Evolutionary conservation across 1,139 yeast genomes (phyloP).

Genomic region (Fermentozyma sake): DNA sequence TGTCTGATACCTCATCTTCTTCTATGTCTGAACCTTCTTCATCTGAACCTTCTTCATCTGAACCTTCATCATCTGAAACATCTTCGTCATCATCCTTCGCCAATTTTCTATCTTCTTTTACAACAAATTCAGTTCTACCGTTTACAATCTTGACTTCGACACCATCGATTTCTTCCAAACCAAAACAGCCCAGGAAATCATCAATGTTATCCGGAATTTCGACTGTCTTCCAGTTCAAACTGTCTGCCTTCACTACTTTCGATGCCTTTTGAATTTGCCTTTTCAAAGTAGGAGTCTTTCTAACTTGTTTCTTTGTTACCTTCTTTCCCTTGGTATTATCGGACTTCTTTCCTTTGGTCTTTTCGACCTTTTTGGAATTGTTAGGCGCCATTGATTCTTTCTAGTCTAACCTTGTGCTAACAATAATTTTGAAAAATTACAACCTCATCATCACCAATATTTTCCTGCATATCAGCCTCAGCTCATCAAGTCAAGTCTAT

Average conservation of each 20-base stretch:
- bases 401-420: too few species aligned
- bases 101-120: slow-evolving; percentile 20
- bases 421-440: not conserved
- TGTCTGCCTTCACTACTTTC: slow-evolving; percentile 46
- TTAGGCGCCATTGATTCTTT: slow-evolving; percentile 1
- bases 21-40: slow-evolving; percentile 10
- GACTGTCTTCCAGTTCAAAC: slow-evolving; percentile 73
- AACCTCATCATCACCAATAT: not conserved
- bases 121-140: slow-evolving; percentile 62
- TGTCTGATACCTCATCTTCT: slow-evolving; percentile 9
- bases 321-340: slow-evolving; percentile 5
- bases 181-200: slow-evolving; percentile 87
- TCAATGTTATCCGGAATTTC: slow-evolving; percentile 80
- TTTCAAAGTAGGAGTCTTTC: slow-evolving; percentile 26
- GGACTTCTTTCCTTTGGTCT: slow-evolving; percentile 2
- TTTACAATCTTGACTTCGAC: slow-evolving; percentile 70
- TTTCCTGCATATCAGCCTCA: slow-evolving; percentile 1
- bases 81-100: slow-evolving; percentile 7
- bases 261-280: slow-evolving; percentile 30
- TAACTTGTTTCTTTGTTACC: slow-evolving; percentile 6
- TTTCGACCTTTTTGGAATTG: slow-evolving; percentile 2
- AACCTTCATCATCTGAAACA: slow-evolving; percentile 8
- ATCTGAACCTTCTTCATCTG: slow-evolving; percentile 8
- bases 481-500: not conserved
- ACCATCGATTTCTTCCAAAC: slow-evolving; percentile 91